Evolutionary conservation across 176 grass and related monocot genomes (phyloP).

Genomic region (Eragrostis nindensis): DNA sequence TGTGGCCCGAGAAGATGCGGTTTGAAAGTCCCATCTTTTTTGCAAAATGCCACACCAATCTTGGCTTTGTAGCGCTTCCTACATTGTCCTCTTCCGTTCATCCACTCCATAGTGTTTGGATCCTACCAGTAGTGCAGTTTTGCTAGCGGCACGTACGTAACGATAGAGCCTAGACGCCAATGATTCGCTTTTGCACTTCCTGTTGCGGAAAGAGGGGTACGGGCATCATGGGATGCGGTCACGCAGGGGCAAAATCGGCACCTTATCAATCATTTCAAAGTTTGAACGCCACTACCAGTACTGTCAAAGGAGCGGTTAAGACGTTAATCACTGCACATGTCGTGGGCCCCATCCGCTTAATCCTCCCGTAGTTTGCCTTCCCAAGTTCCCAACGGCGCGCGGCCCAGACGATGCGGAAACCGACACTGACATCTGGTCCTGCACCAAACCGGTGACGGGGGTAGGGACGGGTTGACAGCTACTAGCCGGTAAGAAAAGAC

Average conservation of each 20-base stretch:
- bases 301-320: neutral
- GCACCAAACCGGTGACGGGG: neutral
- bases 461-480: neutral
- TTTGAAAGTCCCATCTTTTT: neutral
- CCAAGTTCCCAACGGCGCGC: neutral
- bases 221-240: neutral
- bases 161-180: neutral
- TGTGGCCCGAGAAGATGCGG: neutral
- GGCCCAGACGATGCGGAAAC: neutral
- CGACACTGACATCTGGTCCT: slow-evolving; percentile 2
- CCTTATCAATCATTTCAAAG: neutral
- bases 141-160: neutral
- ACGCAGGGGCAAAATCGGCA: neutral
- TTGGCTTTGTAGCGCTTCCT: neutral
- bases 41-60: neutral
- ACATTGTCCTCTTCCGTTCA: neutral
- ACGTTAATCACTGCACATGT: slow-evolving; percentile 6
- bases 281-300: neutral
- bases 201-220: neutral
- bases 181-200: neutral
- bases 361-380: neutral
- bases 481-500: slow-evolving; percentile 36
- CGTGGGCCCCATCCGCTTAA: neutral
- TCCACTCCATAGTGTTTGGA: neutral
- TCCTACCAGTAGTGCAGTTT: neutral